A percentile compares a stretch with the other conserved stretches of the same genome.
Conservation (phyloP, 306 rosid genomes). For the Acacia acuminata region DNA sequence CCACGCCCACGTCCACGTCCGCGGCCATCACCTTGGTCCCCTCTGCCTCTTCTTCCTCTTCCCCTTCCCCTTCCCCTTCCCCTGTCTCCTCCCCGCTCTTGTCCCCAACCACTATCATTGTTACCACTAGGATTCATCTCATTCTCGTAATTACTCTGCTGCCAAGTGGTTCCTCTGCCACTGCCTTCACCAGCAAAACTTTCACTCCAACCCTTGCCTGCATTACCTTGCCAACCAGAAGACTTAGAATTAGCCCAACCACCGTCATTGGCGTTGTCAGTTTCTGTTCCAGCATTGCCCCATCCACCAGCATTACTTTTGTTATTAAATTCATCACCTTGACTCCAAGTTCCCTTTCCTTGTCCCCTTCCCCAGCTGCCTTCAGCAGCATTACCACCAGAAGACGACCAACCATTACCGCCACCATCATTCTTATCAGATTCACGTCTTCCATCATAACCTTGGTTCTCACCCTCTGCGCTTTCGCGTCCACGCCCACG, state of each 20-base stretch:
- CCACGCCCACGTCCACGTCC: background rate
- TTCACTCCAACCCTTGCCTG: background rate
- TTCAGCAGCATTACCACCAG: conserved; percentile 1
- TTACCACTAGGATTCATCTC: background rate
- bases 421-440: background rate
- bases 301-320: background rate
- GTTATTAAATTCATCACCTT: background rate
- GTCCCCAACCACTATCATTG: conserved; percentile 8
- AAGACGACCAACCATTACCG: background rate
- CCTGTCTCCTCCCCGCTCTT: background rate
- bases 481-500: background rate
- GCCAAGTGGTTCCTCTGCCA: background rate
- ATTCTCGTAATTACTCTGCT: conserved; percentile 1
- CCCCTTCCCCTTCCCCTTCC: conserved; percentile 21
- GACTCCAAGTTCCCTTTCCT: background rate
- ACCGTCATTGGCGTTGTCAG: background rate
- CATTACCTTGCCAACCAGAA: conserved; percentile 6
- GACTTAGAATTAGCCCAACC: conserved; percentile 27
- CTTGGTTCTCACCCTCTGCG: background rate
- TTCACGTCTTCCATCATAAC: background rate
- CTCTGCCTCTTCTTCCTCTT: conserved; percentile 10
- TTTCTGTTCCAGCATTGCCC: background rate
- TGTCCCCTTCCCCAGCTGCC: background rate
- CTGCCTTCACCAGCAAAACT: background rate
- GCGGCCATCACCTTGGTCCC: background rate